These are phyloP conservation scores for Pinus taeda DNA, from an alignment of 75 land plant genomes.

Conservation along the genomic window DNA sequence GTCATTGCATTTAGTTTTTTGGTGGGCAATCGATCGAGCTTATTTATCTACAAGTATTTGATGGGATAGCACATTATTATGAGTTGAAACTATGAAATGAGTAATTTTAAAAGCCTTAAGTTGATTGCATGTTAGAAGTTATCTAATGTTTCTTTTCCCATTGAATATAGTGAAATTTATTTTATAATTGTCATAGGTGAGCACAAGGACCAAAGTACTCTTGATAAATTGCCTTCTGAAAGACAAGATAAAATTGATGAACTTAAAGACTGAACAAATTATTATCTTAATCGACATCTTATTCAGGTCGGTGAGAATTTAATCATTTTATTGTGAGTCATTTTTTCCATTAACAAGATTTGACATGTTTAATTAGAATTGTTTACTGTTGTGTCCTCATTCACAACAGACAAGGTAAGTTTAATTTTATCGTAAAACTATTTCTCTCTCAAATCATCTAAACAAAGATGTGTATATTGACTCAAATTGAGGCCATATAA, in stretches of 20 bases:
- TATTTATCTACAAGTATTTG: no score
- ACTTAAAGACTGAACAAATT: conserved; percentile 92
- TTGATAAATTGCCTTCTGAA: conserved; percentile 81
- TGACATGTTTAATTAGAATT: not conserved
- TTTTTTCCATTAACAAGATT: not conserved
- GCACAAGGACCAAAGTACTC: conserved; percentile 78
- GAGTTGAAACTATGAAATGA: no score
- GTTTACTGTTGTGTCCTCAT: not conserved
- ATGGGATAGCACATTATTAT: no score
- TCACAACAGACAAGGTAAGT: not conserved
- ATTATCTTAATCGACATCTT: no score
- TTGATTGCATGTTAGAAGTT: not conserved
- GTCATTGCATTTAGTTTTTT: no score
- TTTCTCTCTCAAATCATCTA: not conserved
- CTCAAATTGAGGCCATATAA: not conserved
- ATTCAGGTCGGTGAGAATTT: conserved; percentile 62
- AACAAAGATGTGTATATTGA: not conserved
- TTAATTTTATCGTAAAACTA: not conserved
- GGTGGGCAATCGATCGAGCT: no score
- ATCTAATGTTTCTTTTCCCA: not conserved
- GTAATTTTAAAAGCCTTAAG: no score
- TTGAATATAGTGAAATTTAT: not conserved
- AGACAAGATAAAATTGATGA: conserved; percentile 90
- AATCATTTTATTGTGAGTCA: not conserved
- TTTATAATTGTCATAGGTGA: conserved; percentile 44